Evolutionary conservation across 106 monocot species (phyloP).

Genomic region (Acorus gramineus): DNA sequence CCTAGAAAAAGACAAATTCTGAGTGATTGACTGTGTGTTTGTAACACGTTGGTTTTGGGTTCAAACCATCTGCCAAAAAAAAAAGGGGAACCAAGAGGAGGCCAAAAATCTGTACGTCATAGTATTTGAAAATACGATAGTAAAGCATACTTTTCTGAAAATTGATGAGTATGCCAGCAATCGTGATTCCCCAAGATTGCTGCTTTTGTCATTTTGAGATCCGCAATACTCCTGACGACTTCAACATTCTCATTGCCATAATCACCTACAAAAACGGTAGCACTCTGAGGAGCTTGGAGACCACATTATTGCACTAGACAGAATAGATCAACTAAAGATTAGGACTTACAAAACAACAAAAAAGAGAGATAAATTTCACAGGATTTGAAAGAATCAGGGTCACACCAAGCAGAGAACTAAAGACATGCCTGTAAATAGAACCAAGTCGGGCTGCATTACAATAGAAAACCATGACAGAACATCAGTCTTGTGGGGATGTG

Average conservation of each 20-base stretch:
- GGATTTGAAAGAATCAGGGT: slow-evolving; percentile 2
- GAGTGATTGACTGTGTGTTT: too few species aligned
- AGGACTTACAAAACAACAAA: neutral
- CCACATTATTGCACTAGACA: neutral
- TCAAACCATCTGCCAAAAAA: too few species aligned
- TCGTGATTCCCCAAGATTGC: slow-evolving; percentile 93
- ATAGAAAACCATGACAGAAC: slow-evolving; percentile 15
- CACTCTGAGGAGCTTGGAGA: neutral
- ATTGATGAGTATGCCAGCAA: slow-evolving; percentile 60
- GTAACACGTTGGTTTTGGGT: too few species aligned
- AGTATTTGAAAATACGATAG: neutral
- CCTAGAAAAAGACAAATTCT: too few species aligned
- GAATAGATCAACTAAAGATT: neutral
- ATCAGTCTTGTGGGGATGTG: too few species aligned
- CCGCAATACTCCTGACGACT: slow-evolving; percentile 76
- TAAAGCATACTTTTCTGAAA: slow-evolving; percentile 58
- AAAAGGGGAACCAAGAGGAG: too few species aligned
- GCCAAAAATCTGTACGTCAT: too few species aligned
- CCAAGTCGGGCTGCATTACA: slow-evolving; percentile 87
- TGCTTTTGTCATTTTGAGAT: slow-evolving; percentile 64
- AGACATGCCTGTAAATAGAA: slow-evolving; percentile 79
- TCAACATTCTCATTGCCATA: slow-evolving; percentile 95
- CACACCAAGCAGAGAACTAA: slow-evolving; percentile 10
- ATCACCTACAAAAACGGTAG: slow-evolving; percentile 45
- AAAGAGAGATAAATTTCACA: neutral